These are phyloP conservation scores for Coemansia sp. DNA, from an alignment of 192 early-diverging fungal species.

Conservation along the genomic window DNA sequence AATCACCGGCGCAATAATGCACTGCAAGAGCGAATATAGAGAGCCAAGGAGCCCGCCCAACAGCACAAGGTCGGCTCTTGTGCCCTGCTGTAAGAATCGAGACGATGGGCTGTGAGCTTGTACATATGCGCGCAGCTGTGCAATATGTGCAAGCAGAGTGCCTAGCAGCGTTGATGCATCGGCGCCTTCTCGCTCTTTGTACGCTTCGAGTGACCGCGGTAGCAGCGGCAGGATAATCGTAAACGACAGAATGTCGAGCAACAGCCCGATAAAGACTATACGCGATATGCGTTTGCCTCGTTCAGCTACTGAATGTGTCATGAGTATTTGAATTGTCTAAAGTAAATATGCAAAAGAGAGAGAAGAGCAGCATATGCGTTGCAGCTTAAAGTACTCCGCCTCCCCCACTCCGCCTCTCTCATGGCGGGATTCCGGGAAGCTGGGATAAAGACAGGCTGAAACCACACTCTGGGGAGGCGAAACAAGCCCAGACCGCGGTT, in stretches of 20 bases:
- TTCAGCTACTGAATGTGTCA: not conserved
- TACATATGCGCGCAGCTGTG: constrained; percentile 15
- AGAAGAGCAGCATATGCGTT: not conserved
- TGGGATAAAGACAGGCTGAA: not conserved
- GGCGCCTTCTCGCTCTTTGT: constrained; percentile 59
- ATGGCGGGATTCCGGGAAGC: not conserved
- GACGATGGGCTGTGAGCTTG: constrained; percentile 24
- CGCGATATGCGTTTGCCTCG: constrained; percentile 37
- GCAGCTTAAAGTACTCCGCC: not conserved
- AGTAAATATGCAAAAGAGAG: not conserved
- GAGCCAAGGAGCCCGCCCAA: constrained; percentile 90
- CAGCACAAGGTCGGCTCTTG: constrained; percentile 66
- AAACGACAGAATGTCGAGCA: constrained; percentile 96
- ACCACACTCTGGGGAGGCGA: not conserved
- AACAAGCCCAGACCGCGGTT: not conserved
- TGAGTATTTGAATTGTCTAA: not conserved
- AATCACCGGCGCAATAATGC: constrained; percentile 80
- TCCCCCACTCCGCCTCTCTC: not conserved
- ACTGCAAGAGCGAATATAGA: constrained; percentile 93
- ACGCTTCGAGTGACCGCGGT: constrained; percentile 85
- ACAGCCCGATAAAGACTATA: constrained; percentile 76
- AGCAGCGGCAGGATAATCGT: constrained; percentile 96
- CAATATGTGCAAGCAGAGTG: constrained; percentile 20
- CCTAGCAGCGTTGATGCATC: constrained; percentile 46
- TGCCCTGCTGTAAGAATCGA: constrained; percentile 41